Evolutionary conservation across 2,329 filamentous ascomycete species (phyloP), one percentile per base, ranked within the genome.

Genomic region (Apiospora hydei): DNA sequence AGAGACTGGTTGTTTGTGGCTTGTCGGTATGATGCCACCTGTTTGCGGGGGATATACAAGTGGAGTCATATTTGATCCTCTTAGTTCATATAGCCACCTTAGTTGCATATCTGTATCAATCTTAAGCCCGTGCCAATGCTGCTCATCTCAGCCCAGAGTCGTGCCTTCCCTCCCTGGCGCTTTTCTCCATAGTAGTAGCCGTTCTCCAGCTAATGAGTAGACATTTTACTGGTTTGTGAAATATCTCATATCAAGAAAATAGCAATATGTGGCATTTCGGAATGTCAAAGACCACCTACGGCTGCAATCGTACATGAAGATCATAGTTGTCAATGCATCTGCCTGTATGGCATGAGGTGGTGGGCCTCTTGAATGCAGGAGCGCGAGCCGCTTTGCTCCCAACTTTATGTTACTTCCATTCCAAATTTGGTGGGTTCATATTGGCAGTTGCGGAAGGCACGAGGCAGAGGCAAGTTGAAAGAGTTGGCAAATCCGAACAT

Each of bases 1-100:
- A 64, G 57, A 41, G 57, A n/a, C 53, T 10, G 18, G 18, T n/a
- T 41, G 57, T 64, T 64, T 64, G 57, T 64, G 57, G 57, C 57
- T 64, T 64, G 57, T 41, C 38, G 57, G 34, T n/a, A 41, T 41
- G 30, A 38, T 38, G 53, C 53, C 57, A 64, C 57, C 34, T 41
- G 18, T 64, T 64, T 41, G 34, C 34, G 57, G 57, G 57, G 34
- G 34, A 18, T 4, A 41, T 11, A 41, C 34, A n/a, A 64, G 57
- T 64, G 57, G 57, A 13, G 57, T 41, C 30, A 38, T 64, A 64
- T 64, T n/a, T n/a, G n/a, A 38, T 64, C 57, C 30, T 64, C 53
- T 61, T 61, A 61, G 30, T 30, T 41, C 34, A 64, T 41, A 41
- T 61, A 38, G 11, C 57, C 57, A 24, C 8, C 57, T 64, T 64